Conservation (phyloP, 2,329 filamentous ascomycete genomes). For the Colletotrichum brevisporum region DNA sequence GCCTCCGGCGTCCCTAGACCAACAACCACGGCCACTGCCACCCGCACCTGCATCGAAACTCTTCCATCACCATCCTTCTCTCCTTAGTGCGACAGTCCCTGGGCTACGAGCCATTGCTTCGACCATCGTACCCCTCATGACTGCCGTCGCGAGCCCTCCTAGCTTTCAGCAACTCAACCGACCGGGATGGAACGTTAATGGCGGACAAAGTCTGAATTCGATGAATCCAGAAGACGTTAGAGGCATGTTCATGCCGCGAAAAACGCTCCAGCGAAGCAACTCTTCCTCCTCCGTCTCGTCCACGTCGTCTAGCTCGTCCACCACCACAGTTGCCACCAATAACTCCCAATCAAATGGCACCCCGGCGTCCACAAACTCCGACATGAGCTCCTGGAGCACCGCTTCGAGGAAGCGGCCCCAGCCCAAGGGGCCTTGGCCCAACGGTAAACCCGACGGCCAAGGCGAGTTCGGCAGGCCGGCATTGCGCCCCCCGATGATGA, state of each 20-base stretch:
- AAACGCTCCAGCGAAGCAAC: slow-evolving; percentile 87
- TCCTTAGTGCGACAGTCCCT: slow-evolving; percentile 41
- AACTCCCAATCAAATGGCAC: slow-evolving; percentile 75
- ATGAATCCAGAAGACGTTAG: slow-evolving; percentile 88
- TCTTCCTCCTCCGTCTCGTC: slow-evolving; percentile 90
- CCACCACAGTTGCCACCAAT: slow-evolving; percentile 74
- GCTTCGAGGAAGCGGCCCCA: slow-evolving; percentile 66
- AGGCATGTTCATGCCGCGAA: slow-evolving; percentile 91
- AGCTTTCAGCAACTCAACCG: slow-evolving; percentile 75
- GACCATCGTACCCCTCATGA: slow-evolving; percentile 66
- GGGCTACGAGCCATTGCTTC: slow-evolving; percentile 16
- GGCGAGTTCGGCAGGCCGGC: slow-evolving; percentile 63
- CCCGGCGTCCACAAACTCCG: slow-evolving; percentile 60
- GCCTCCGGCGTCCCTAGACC: slow-evolving; percentile 22
- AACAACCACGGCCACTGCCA: slow-evolving; percentile 1
- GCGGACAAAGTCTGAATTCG: slow-evolving; percentile 67
- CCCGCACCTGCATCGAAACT: slow-evolving; percentile 41
- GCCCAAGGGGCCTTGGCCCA: slow-evolving; percentile 65
- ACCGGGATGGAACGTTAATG: slow-evolving; percentile 76
- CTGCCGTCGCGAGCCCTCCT: slow-evolving; percentile 76
- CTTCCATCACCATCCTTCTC: slow-evolving; percentile 40
- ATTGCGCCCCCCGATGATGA: slow-evolving; percentile 49
- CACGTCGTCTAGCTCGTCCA: slow-evolving; percentile 70
- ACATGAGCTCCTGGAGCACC: slow-evolving; percentile 65
- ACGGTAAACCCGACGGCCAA: slow-evolving; percentile 62